Evolutionary conservation across 2,329 filamentous ascomycete genomes (phyloP), one percentile per base, ranked within the genome.

Genomic region (Leptographium wingfieldii): DNA sequence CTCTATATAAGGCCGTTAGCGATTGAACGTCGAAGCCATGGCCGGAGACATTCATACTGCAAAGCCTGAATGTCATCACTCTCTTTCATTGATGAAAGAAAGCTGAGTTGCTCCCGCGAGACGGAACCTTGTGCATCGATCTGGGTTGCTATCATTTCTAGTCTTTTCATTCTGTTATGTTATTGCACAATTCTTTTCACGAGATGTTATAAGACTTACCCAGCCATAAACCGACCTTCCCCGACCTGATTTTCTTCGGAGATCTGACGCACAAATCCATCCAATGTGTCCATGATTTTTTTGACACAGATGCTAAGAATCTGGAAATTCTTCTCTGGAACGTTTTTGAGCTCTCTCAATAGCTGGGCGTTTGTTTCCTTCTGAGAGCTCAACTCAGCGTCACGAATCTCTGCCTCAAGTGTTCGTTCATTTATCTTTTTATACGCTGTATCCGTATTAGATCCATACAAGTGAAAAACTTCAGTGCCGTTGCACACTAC

Each of bases 321-420:
- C 7, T 64, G 61, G 12, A 65, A 61, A 22, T 60, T 63, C 14
- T 51, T 55, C 22, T 65, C 64, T 1, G 60, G 62, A 5, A 65
- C 61, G 0, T 60, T 55, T 7, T 61, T 57, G 0, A 65, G 59
- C 54, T 58, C 46, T 22, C 59, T 54, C 14, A 56, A 27, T 3
- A 65, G 52, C 3, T 54, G 46, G 0, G 16, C n/a, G 40, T 61
- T 60, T 10, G 43, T 10, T 12, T 61, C 60, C 31, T 58, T 55
- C 19, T 59, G 52, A 1, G 22, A n/a, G 31, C 35, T 43, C 6
- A 60, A 2, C 7, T 63, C 61, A 3, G 58, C 57, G 2, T 65
- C 62, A 19, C 60, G 61, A 4, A 59, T 29, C 11, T 62, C 27
- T 1, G 62, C 14, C 27, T 60, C 55, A 1, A 16, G 19, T 0